Evolutionary conservation across 2,329 filamentous ascomycete species (phyloP), one percentile per base, ranked within the genome.

Genomic region (Moelleriella libera): DNA sequence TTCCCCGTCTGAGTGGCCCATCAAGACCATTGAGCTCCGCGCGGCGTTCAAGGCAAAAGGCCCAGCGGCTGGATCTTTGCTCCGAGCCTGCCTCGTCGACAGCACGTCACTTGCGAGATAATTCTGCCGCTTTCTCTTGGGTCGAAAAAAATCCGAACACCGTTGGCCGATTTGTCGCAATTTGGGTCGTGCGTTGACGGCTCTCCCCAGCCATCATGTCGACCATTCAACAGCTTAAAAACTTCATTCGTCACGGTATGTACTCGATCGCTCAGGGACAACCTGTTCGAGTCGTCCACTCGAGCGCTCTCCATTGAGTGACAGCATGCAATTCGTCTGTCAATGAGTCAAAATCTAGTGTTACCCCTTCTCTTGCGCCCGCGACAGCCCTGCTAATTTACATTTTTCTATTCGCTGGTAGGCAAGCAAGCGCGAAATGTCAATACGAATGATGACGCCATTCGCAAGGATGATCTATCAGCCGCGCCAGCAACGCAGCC

Each of bases 141-240:
- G 21, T 21, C 2, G 21, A 21, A 21, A 21, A 21, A 21, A 21
- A 21, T 21, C 21, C 21, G 34, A 12, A 37, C 4, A 37, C 2
- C 12, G 8, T 37, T 37, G 34, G 34, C 12, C 34, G 34, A 37
- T 8, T 12, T 9, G 34, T 37, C 34, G 34, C 8, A 37, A 9
- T 12, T 37, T 37, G 34, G 34, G 34, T 37, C 12, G 34, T 12
- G 34, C 34, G 34, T 37, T 37, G 34, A 37, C 34, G 34, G 34
- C 34, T 12, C 34, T 37, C 34, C 12, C 12, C 45, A 41, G 50
- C 47, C 56, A 58, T 51, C 57, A 80, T 81, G 77, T 80, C 77
- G 59, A 80, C 78, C 55, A 94, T 96, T 70, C 90, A 96, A 71
- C 92, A 92, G 63, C 79, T 96, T 59, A 96, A 97, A 70, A 96